phyloP scores from a whole-genome alignment of 2,329 filamentous ascomycete genomes.

The Trichoderma simmonsii region DNA sequence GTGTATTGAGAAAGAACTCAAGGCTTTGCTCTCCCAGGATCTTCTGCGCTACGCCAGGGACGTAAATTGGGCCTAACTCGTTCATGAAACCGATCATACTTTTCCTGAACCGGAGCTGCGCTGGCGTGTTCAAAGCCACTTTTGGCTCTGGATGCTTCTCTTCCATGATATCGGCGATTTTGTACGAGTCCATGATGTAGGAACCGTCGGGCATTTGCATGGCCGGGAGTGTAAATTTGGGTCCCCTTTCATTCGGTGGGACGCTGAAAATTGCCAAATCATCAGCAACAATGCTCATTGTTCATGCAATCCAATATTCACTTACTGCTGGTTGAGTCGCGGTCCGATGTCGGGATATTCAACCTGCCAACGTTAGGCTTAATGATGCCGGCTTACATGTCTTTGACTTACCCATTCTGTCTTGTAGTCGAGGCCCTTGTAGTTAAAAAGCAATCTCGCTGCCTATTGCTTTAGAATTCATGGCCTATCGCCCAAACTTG shows the following conservation, averaged over 20 bases:
- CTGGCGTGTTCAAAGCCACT: not conserved
- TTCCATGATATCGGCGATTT: not conserved
- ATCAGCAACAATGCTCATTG: not conserved
- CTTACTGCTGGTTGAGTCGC: slow-evolving; percentile 3
- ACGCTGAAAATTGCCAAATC: not conserved
- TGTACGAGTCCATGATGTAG: slow-evolving; percentile 12
- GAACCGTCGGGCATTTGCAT: slow-evolving; percentile 1
- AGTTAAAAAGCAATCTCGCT: slow-evolving; percentile 1
- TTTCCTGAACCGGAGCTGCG: not conserved
- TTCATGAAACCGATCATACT: not conserved
- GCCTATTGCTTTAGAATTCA: not conserved
- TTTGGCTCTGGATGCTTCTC: slow-evolving; percentile 2
- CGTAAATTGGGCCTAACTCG: not conserved
- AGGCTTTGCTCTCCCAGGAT: not conserved
- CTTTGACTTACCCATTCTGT: slow-evolving; percentile 6
- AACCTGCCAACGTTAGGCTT: not conserved
- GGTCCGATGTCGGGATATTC: slow-evolving; percentile 4
- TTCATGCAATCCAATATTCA: not conserved
- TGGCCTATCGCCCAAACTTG: not conserved
- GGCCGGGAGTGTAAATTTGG: not conserved
- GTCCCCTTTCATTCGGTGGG: not conserved
- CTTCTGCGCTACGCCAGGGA: not conserved
- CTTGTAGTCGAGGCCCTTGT: slow-evolving; percentile 1
- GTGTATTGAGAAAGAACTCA: not conserved
- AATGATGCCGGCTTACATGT: not conserved